A percentile compares a stretch with the other conserved stretches of the same genome.
Conservation (phyloP, 176 grass and related monocot genomes). For the Musa acuminata region DNA sequence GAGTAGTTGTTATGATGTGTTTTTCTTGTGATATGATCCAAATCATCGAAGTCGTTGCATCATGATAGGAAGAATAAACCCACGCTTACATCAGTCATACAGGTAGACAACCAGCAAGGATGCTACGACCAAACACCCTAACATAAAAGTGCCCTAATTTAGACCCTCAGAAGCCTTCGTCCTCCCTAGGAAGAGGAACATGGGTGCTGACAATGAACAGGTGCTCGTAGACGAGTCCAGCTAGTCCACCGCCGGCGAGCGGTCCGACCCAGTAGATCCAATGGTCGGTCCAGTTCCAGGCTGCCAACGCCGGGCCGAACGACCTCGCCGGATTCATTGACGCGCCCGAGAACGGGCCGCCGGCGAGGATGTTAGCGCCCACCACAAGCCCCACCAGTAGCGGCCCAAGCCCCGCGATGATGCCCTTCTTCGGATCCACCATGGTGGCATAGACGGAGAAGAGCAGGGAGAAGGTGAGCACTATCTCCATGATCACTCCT, state of each 20-base stretch:
- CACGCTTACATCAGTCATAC: too few relatives aligned
- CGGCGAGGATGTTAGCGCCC: constrained; percentile 66
- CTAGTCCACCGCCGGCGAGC: constrained; percentile 36
- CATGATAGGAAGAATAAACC: too few relatives aligned
- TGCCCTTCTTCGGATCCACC: constrained; percentile 39
- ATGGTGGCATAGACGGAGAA: constrained; percentile 69
- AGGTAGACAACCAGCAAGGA: too few relatives aligned
- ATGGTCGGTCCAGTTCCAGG: constrained; percentile 47
- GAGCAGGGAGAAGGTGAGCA: constrained; percentile 84
- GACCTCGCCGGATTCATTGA: constrained; percentile 91
- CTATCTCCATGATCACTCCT: constrained; percentile 57
- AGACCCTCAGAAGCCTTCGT: constrained; percentile 26
- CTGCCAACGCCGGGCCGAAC: constrained; percentile 56
- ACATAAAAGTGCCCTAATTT: neutral
- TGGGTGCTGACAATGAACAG: constrained; percentile 40
- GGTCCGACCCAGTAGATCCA: constrained; percentile 94
- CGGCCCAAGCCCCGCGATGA: constrained; percentile 29
- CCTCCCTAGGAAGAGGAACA: constrained; percentile 40
- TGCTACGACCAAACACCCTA: too few relatives aligned
- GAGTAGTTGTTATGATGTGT: too few relatives aligned
- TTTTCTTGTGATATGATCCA: too few relatives aligned
- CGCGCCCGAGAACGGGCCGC: constrained; percentile 56
- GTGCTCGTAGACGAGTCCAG: constrained; percentile 47
- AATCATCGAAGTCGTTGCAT: too few relatives aligned
- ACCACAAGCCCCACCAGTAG: constrained; percentile 57